Conservation (phyloP, 768 basidiomycete genomes). For the Dioszegia aurantiaca region DNA sequence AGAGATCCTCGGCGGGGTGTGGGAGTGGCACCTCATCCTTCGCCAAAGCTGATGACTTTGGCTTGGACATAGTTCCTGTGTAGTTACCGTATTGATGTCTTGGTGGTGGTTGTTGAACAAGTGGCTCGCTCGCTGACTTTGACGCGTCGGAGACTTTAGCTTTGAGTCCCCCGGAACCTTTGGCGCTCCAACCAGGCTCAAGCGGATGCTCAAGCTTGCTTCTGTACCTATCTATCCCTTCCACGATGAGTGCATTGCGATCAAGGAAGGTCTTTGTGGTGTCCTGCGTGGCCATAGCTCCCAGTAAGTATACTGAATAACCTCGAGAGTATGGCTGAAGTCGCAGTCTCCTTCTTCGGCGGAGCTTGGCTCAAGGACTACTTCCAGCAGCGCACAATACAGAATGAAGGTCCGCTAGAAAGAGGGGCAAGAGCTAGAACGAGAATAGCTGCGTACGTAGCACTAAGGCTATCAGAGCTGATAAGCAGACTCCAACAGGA, state of each 20-base stretch:
- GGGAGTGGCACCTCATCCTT: conserved; percentile 27
- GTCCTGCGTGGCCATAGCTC: conserved; percentile 31
- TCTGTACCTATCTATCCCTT: too few relatives aligned
- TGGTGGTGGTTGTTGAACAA: background rate
- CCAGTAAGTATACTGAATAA: too few relatives aligned
- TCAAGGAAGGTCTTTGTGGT: conserved; percentile 34
- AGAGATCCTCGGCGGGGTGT: conserved; percentile 46
- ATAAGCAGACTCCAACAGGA: conserved; percentile 33
- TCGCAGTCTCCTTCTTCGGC: conserved; percentile 1
- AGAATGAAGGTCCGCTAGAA: background rate
- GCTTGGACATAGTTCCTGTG: conserved; percentile 7
- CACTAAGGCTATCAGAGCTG: background rate
- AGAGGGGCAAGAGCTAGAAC: conserved; percentile 10
- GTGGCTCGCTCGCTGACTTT: background rate
- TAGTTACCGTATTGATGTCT: background rate
- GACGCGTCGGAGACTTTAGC: background rate
- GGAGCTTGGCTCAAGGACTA: conserved; percentile 13
- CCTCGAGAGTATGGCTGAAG: background rate
- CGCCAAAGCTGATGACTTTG: background rate
- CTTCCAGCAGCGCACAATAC: conserved; percentile 1
- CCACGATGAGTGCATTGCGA: conserved; percentile 24
- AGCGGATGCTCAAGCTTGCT: too few relatives aligned
- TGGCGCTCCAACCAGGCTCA: too few relatives aligned
- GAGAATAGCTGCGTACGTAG: conserved; percentile 34
- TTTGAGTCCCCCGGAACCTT: background rate